A percentile compares a stretch with the other conserved stretches of the same genome.
phyloP scores from a whole-genome alignment of 75 land plant species.

The Azolla pinnata region DNA sequence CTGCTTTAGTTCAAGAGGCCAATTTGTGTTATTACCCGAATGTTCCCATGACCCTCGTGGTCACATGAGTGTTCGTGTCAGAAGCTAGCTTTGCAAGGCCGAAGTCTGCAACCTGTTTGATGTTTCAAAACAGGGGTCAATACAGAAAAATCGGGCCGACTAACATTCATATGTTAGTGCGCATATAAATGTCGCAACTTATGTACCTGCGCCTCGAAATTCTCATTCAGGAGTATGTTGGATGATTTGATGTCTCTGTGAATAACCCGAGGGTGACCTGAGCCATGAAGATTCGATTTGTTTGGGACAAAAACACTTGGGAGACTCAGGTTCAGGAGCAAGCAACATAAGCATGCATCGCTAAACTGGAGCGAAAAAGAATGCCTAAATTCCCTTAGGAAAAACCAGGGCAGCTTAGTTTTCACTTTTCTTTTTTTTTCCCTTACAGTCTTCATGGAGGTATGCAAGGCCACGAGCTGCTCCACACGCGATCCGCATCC shows the following conservation, averaged over 20 bases:
- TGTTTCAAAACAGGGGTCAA: background rate
- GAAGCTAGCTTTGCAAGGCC: conserved; percentile 51
- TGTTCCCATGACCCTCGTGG: conserved; percentile 72
- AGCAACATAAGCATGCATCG: too few relatives aligned
- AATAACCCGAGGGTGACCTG: conserved; percentile 66
- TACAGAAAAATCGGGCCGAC: background rate
- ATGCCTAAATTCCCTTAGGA: too few relatives aligned
- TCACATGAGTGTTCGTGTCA: conserved; percentile 54
- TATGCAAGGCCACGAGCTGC: conserved; percentile 66
- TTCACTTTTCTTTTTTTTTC: too few relatives aligned
- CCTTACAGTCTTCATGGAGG: conserved; percentile 64
- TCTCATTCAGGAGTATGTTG: conserved; percentile 51
- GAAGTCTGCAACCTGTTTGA: conserved; percentile 58
- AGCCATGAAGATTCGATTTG: background rate
- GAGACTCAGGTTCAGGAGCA: too few relatives aligned
- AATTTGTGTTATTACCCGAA: conserved; percentile 36
- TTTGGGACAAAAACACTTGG: too few relatives aligned
- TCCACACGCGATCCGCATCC: conserved; percentile 48
- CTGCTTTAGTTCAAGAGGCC: too few relatives aligned
- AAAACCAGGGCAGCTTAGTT: too few relatives aligned
- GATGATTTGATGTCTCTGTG: conserved; percentile 64
- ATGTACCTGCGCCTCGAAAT: conserved; percentile 45
- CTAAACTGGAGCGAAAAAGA: too few relatives aligned
- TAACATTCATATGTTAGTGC: too few relatives aligned
- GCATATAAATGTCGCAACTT: too few relatives aligned